Conservation (phyloP, 768 basidiomycete genomes). For the Pulveroboletus sp. region DNA sequence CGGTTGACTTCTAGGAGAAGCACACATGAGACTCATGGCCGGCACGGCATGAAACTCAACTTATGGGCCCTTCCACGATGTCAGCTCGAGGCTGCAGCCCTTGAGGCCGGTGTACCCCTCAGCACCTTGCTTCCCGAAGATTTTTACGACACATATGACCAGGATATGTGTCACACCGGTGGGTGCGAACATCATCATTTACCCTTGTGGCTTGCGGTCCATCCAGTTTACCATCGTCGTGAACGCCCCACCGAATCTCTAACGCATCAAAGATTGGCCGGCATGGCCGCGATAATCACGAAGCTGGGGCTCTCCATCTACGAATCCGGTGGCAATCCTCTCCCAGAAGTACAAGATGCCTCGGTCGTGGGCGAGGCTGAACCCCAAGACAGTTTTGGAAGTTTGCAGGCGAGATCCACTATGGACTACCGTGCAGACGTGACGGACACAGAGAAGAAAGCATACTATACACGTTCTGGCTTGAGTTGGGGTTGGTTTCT, state of each 20-base stretch:
- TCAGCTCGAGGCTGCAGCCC: slow-evolving; percentile 58
- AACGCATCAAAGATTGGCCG: slow-evolving; percentile 55
- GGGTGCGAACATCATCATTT: neutral
- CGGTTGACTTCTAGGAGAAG: neutral
- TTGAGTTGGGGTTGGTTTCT: slow-evolving; percentile 62
- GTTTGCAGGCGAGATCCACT: slow-evolving; percentile 2
- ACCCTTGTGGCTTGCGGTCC: slow-evolving; percentile 17
- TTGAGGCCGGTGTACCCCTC: slow-evolving; percentile 65
- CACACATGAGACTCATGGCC: slow-evolving; percentile 13
- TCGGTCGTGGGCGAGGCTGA: neutral
- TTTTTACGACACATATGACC: slow-evolving; percentile 24
- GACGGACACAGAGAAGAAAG: slow-evolving; percentile 45
- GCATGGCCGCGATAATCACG: slow-evolving; percentile 54
- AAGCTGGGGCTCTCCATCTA: slow-evolving; percentile 45
- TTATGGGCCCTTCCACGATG: slow-evolving; percentile 51
- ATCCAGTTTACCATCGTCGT: slow-evolving; percentile 19
- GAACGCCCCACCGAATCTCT: slow-evolving; percentile 28
- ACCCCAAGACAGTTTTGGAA: slow-evolving; percentile 7
- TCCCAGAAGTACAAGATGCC: neutral
- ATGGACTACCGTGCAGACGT: slow-evolving; percentile 20
- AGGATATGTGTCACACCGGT: neutral
- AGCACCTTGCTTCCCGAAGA: slow-evolving; percentile 44
- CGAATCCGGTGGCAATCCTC: slow-evolving; percentile 16
- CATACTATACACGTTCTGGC: slow-evolving; percentile 52
- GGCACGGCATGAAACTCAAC: slow-evolving; percentile 57